Conservation (phyloP, 2,329 filamentous ascomycete genomes). For the Periconia macrospinosa region DNA sequence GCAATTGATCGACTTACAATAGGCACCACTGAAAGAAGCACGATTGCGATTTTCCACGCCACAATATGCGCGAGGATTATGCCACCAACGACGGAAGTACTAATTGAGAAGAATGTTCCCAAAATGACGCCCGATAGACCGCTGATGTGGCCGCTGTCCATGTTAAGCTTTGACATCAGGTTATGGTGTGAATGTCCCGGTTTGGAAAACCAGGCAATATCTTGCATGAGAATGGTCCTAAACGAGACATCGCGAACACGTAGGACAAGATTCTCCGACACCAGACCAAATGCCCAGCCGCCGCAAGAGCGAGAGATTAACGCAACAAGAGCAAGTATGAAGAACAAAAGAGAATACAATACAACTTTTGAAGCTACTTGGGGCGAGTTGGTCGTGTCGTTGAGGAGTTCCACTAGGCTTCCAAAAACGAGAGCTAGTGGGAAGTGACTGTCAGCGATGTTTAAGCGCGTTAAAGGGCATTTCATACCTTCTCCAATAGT, state of each 20-base stretch:
- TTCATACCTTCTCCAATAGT: conserved; percentile 63
- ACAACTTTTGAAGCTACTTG: conserved; percentile 34
- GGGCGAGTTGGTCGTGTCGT: conserved; percentile 42
- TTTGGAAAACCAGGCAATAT: conserved; percentile 55
- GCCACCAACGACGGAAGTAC: conserved; percentile 51
- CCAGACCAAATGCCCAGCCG: conserved; percentile 53
- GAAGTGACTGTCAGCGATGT: neutral
- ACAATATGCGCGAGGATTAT: conserved; percentile 52
- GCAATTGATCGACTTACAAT: conserved; percentile 17
- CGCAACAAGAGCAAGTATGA: conserved; percentile 56
- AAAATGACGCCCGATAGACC: conserved; percentile 54
- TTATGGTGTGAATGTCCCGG: conserved; percentile 47
- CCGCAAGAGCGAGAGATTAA: conserved; percentile 47
- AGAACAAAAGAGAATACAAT: conserved; percentile 55
- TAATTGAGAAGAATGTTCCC: conserved; percentile 53
- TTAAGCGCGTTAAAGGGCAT: neutral
- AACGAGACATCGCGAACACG: conserved; percentile 52
- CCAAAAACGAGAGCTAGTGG: conserved; percentile 46
- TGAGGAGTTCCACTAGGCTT: conserved; percentile 54
- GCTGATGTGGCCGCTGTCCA: conserved; percentile 52
- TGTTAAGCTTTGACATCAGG: conserved; percentile 51
- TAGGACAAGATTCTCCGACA: conserved; percentile 50
- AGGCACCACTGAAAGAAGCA: conserved; percentile 53
- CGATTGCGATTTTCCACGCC: conserved; percentile 56
- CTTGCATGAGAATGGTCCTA: conserved; percentile 57